A percentile compares a stretch with the other conserved stretches of the same genome.
phyloP scores from a whole-genome alignment of 352 stramenopile species.

The Detonula confervacea region DNA sequence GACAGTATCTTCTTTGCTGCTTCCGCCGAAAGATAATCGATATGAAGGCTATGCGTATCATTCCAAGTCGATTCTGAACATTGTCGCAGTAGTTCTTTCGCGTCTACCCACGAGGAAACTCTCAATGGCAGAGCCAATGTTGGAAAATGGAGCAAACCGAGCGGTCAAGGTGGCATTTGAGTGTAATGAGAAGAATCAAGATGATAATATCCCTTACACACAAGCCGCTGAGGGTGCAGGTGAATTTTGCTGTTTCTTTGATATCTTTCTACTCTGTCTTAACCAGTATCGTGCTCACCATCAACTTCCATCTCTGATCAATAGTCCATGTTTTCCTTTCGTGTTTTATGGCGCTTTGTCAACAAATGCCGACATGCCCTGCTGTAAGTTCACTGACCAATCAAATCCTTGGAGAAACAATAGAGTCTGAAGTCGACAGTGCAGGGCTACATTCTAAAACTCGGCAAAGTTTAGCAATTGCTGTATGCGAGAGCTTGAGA shows the following conservation, averaged over 20 bases:
- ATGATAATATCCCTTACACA: slow-evolving; percentile 27
- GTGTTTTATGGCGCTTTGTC: slow-evolving; percentile 63
- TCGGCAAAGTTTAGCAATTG: slow-evolving; percentile 56
- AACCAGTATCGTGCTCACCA: neutral
- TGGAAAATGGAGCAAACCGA: slow-evolving; percentile 57
- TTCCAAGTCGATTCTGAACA: slow-evolving; percentile 61
- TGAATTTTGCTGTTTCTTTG: slow-evolving; percentile 5
- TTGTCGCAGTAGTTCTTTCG: slow-evolving; percentile 52
- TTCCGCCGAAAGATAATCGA: slow-evolving; percentile 40
- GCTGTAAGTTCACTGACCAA: slow-evolving; percentile 49
- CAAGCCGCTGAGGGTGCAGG: slow-evolving; percentile 38
- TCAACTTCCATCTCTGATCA: neutral
- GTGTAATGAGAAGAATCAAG: slow-evolving; percentile 32
- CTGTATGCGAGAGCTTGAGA: slow-evolving; percentile 59
- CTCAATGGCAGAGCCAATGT: slow-evolving; percentile 41
- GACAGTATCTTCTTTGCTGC: slow-evolving; percentile 46
- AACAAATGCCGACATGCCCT: slow-evolving; percentile 51
- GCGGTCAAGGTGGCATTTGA: slow-evolving; percentile 60
- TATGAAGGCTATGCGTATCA: slow-evolving; percentile 55
- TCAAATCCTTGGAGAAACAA: slow-evolving; percentile 52
- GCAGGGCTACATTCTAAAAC: slow-evolving; percentile 30
- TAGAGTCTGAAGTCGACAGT: slow-evolving; percentile 33
- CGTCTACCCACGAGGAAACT: slow-evolving; percentile 52
- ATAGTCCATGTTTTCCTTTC: slow-evolving; percentile 60
- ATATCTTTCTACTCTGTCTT: slow-evolving; percentile 7